Evolutionary conservation across 2,329 filamentous ascomycete species (phyloP), one percentile per base, ranked within the genome.

Genomic region (Pseudogymnoascus sp.): DNA sequence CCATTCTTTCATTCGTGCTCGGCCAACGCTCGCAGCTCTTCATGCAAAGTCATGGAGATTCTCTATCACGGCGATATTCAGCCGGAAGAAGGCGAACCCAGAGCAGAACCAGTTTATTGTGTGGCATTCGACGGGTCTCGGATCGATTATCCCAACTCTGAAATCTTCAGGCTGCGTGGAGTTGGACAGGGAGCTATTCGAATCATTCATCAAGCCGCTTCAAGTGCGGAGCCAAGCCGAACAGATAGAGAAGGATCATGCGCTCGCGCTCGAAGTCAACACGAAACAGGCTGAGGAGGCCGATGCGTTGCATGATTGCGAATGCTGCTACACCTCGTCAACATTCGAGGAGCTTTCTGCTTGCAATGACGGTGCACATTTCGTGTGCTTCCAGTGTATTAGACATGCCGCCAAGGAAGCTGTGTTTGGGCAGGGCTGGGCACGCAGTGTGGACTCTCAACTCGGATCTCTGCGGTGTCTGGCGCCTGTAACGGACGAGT

Each of bases 341-440:
- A 78, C 87, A 0, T 91, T 92, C 66, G 89, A 93, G 73, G 84
- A 90, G 69, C 82, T 92, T 64, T 85, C 88, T 0, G 82, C 84
- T n/a, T 94, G 90, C 76, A 83, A 83, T 70, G 75, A 79, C 33
- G 80, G 83, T 2, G 86, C 84, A 1, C 90, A 94, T 75, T 83
- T 90, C 71, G 80, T 93, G 62, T 94, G 90, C 76, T 87, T 92
- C 75, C 84, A 84, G 53, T 97, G 94, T 74, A 87, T 97, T 60
- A 87, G 88, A 66, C 85, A 89, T 67, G 88, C 92, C 10, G 82
- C 93, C 64, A 89, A 88, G 60, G 93, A 97, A 73, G 92, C 92
- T 1, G 78, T 97, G 0, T 97, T 96, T 72, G 94, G 94, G 0
- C 94, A 97, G 74, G 91, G 91, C 61, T 97, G 93, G 91, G 84